Conservation (phyloP, 495 filamentous ascomycete species). For the Xylaria curta region DNA sequence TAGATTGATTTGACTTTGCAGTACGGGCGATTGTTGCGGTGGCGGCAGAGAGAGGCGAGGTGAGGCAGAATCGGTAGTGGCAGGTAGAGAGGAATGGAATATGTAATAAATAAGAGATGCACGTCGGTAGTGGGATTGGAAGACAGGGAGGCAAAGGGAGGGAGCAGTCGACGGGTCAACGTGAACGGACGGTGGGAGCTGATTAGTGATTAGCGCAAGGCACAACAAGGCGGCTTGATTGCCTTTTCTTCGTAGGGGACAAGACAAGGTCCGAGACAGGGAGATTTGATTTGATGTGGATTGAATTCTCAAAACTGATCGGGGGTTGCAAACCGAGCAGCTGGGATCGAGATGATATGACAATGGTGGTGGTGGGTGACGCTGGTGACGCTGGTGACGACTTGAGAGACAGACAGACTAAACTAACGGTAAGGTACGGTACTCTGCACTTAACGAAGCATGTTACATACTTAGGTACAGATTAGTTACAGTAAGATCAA, state of each 20-base stretch:
- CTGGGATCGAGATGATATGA: constrained; percentile 25
- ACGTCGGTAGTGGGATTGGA: constrained; percentile 4
- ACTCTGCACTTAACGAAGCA: constrained; percentile 17
- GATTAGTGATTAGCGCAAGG: constrained; percentile 19
- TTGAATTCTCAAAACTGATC: background rate
- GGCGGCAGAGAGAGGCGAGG: background rate
- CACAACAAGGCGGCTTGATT: constrained; percentile 13
- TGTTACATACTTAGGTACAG: too few species aligned
- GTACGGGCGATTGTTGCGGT: background rate
- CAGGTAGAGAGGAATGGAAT: constrained; percentile 3
- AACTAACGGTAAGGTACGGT: constrained; percentile 9
- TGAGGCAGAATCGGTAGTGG: constrained; percentile 2
- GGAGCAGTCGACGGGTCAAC: constrained; percentile 2
- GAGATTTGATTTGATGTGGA: background rate
- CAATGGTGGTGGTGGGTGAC: background rate
- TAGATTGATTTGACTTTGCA: background rate
- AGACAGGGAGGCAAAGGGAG: constrained; percentile 17
- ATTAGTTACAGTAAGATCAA: constrained; percentile 4
- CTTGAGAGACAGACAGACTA: constrained; percentile 2
- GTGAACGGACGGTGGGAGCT: background rate
- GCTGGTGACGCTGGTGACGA: constrained; percentile 8
- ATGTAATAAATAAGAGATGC: background rate
- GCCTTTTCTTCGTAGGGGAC: background rate
- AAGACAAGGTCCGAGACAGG: background rate
- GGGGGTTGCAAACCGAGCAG: constrained; percentile 7